phyloP scores from a whole-genome alignment of 257 asterid species.

The Salvia hispanica region DNA sequence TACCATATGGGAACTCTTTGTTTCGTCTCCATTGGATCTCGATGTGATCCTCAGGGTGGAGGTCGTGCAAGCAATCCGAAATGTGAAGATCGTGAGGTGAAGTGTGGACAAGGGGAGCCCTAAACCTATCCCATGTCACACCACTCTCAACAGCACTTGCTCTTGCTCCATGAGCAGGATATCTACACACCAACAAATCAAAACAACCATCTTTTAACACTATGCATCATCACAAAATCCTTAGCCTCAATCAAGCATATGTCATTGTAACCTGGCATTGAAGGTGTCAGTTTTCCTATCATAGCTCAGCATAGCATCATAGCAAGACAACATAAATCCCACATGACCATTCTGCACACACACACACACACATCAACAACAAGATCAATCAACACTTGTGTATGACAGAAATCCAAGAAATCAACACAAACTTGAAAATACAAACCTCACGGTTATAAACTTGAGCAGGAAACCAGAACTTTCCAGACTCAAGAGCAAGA shows the following conservation, averaged over 20 bases:
- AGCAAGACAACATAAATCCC: conserved; percentile 73
- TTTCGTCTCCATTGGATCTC: conserved; percentile 95
- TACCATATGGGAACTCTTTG: conserved; percentile 88
- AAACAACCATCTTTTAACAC: conserved; percentile 27
- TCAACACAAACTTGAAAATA: not conserved
- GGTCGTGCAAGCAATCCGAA: conserved; percentile 69
- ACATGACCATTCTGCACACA: conserved; percentile 67
- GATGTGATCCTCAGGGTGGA: conserved; percentile 76
- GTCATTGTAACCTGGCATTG: conserved; percentile 56
- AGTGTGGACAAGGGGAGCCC: conserved; percentile 68
- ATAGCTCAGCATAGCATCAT: conserved; percentile 73
- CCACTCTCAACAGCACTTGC: conserved; percentile 67
- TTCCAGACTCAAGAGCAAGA: conserved; percentile 81
- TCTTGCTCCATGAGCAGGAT: conserved; percentile 83
- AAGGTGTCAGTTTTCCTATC: conserved; percentile 55
- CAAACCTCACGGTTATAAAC: conserved; percentile 87
- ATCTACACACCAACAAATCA: conserved; percentile 40
- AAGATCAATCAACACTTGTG: not conserved
- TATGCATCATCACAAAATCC: not conserved
- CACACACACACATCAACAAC: conserved; percentile 11
- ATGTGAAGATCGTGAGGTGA: conserved; percentile 66
- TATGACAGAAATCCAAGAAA: not conserved
- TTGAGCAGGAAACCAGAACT: conserved; percentile 88
- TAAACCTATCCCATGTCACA: conserved; percentile 77
- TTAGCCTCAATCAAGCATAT: not conserved